Evolutionary conservation across 352 stramenopile genomes (phyloP), one percentile per base, ranked within the genome.

Genomic region (Globisporangium lucens): DNA sequence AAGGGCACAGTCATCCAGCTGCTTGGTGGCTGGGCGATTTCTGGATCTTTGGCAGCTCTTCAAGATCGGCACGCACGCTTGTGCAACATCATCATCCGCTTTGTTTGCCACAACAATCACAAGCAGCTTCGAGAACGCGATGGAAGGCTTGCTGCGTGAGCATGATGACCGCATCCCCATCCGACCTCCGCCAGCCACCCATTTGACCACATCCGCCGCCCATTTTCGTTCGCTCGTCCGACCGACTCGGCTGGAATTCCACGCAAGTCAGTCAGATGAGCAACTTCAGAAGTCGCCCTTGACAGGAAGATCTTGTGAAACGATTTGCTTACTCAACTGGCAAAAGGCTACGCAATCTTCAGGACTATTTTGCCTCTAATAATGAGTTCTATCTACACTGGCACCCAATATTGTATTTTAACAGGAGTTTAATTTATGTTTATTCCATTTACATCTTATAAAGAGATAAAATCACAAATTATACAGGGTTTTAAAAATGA

Each of bases 331-430:
- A 46, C 38, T 46, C 38, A 17, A 46, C 38, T 46, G 4, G 12
- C 49, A 15, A 13, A 24, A 17, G 52, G 3, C 55, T 17, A 60
- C 55, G 55, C 55, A 60, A 60, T 60, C 55, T 58, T 38, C 49
- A 56, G 49, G 3, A 20, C 7, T 33, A 20, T n/a, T 20, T 20
- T 20, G 49, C 22, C 49, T 56, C 22, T 12, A 0, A 30, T 35
- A 56, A 20, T 33, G 49, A 3, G 10, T 35, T 30, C 1, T 56
- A 10, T 56, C 8, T 20, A 33, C 5, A 2, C 5, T 7, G 12
- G 38, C 3, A 46, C 38, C 12, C 38, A 46, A 6, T 46, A 46
- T 46, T 17, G 38, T 46, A 46, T 17, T 46, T 46, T 5, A 46
- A 17, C 0, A 46, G 13, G 12, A 12, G 27, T 24, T 52, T 52